Conservation (phyloP, 2,329 filamentous ascomycete species). For the Aspergillus ochraceus region DNA sequence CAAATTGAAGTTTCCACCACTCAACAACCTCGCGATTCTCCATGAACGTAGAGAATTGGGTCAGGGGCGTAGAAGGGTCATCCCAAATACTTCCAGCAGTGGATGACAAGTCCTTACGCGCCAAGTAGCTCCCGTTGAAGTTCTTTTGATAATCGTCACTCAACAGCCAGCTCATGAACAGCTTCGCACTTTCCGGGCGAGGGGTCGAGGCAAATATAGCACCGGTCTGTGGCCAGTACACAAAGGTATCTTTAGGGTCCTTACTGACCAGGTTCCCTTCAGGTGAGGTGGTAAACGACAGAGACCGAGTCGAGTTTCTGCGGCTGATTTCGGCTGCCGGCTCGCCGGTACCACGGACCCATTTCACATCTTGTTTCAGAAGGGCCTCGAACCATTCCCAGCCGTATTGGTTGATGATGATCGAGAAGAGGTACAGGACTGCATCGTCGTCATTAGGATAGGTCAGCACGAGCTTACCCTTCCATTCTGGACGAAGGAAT, state of each 20-base stretch:
- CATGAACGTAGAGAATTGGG: not conserved
- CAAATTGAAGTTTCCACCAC: constrained; percentile 2
- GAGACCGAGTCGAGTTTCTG: not conserved
- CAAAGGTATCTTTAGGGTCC: not conserved
- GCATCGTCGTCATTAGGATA: not conserved
- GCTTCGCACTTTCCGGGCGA: not conserved
- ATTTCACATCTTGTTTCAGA: not conserved
- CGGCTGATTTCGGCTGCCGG: not conserved
- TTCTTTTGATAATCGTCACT: not conserved
- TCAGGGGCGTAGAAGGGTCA: not conserved
- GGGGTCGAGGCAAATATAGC: not conserved
- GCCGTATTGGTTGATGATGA: not conserved
- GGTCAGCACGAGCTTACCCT: not conserved
- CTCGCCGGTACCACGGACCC: not conserved
- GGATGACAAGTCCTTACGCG: not conserved
- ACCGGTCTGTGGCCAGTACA: not conserved
- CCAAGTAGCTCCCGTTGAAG: not conserved
- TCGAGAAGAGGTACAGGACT: not conserved
- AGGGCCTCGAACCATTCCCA: not conserved
- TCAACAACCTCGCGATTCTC: not conserved
- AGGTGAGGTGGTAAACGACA: not conserved
- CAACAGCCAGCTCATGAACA: not conserved
- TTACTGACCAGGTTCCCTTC: not conserved
- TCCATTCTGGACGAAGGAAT: not conserved
- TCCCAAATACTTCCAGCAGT: not conserved